Base-by-base conservation (phyloP, 2,329 filamentous ascomycete genomes). In the Exserohilum turcica region DNA sequence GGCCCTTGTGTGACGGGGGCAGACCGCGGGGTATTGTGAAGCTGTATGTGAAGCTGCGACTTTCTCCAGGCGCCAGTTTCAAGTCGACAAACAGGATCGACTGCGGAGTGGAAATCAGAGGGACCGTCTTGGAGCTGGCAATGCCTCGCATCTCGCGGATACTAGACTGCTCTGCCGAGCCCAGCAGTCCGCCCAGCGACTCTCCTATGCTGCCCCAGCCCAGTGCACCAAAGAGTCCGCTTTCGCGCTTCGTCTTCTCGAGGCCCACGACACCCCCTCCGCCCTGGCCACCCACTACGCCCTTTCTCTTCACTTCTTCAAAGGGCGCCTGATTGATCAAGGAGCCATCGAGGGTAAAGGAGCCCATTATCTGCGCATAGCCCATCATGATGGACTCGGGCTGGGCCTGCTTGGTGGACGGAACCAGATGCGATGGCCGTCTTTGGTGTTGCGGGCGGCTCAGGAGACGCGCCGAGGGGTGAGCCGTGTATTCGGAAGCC, bases 331-430 rank as follows among this genome's bases (percentile, higher is more conserved):
- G 86, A 65, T 95, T 93, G 54, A 99, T 86, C 18, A 99, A 78
- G 1, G 94, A 96, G 0, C 92, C 92, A 69, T 99, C 94, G 6
- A 99, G 78, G 0, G 87, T 91, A 65, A 99, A 99, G 0, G 90
- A 92, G 3, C 94, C 94, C 74, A 91, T 90, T 2, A 97, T 85
- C 66, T 99, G 94, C 2, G 91, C 93, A 75, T 96, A 99, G 0
- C 92, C 94, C 94, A 99, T 99, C 86, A 99, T 95, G 48, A 99
- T 78, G 1, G 88, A 87, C 71, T 97, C 92, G 0, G 90, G 86
- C 79, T 67, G 63, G 58, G 65, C 67, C 21, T 64, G 64, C n/a
- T 52, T 60, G 6, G 54, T 63, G 1, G 66, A 60, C 0, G 57
- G 77, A 76, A 53, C 66, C 43, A 74, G 52, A 33, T 71, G 69